A percentile compares a stretch with the other conserved stretches of the same genome.
These are phyloP conservation scores for Heliosperma pusillum DNA, from an alignment of 148 eudicot species.

Conservation along the genomic window DNA sequence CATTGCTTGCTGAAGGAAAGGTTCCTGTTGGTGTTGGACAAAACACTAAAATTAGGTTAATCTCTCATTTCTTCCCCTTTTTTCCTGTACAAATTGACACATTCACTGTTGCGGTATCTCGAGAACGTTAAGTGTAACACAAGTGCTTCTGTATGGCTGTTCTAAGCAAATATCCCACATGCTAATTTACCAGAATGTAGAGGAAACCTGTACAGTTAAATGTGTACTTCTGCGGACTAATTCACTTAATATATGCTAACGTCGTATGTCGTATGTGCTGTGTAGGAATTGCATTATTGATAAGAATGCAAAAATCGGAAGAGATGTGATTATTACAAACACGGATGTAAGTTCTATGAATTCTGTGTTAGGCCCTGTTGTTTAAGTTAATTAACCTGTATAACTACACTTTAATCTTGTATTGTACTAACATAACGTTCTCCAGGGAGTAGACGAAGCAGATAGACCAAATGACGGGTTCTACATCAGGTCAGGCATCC, in stretches of 20 bases:
- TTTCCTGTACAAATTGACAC: neutral
- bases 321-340: constrained; percentile 68
- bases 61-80: neutral
- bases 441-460: constrained; percentile 79
- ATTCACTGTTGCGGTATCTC: neutral
- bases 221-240: neutral
- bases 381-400: neutral
- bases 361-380: neutral
- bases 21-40: constrained; percentile 92
- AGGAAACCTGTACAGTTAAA: neutral
- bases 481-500: constrained; percentile 85
- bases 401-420: neutral
- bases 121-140: neutral
- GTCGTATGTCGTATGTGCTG: neutral
- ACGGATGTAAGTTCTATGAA: constrained; percentile 52
- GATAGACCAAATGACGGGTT: constrained; percentile 78
- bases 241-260: neutral
- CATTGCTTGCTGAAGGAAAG: constrained; percentile 63
- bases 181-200: neutral
- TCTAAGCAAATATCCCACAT: too few species aligned
- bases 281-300: constrained; percentile 91
- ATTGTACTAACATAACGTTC: neutral
- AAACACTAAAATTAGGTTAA: constrained; percentile 78
- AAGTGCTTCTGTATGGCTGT: neutral
- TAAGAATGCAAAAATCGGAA: constrained; percentile 96